phyloP scores from a whole-genome alignment of 805 yeast species.

The Saturnispora quitensis region DNA sequence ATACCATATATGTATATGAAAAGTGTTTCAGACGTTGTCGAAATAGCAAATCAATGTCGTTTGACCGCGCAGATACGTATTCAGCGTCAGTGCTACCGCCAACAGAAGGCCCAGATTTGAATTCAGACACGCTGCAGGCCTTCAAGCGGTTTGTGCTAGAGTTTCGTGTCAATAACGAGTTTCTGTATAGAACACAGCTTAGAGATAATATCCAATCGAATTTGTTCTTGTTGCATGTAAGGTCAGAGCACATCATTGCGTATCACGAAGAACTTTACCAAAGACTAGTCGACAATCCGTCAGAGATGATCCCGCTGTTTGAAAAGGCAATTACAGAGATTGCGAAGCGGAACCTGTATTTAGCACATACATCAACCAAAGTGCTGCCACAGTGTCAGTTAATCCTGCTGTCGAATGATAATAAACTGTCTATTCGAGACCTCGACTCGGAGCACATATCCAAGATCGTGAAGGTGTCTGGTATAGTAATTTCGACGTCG shows the following conservation, averaged over 20 bases:
- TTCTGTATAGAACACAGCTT: constrained; percentile 82
- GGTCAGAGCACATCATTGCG: constrained; percentile 75
- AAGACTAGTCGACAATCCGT: constrained; percentile 74
- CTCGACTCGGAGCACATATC: constrained; percentile 83
- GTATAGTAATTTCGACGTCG: constrained; percentile 87
- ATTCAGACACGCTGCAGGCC: constrained; percentile 63
- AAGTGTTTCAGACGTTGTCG: background rate
- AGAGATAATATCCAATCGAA: constrained; percentile 77
- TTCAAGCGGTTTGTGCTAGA: constrained; percentile 78
- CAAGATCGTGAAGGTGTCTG: constrained; percentile 82
- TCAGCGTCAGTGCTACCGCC: constrained; percentile 85
- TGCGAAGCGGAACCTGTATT: constrained; percentile 60
- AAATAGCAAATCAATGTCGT: constrained; percentile 40
- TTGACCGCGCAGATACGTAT: constrained; percentile 62
- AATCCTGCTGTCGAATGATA: constrained; percentile 63
- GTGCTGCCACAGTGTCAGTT: constrained; percentile 78
- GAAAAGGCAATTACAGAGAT: constrained; percentile 79
- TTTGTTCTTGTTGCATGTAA: constrained; percentile 62
- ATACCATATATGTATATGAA: background rate
- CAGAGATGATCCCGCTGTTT: constrained; percentile 77
- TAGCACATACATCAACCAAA: constrained; percentile 36
- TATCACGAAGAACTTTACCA: constrained; percentile 87
- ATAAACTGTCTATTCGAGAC: constrained; percentile 65
- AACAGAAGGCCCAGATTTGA: constrained; percentile 52
- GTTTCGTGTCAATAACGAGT: constrained; percentile 74